Base-by-base conservation (phyloP, 2,329 filamentous ascomycete genomes). In the Lachnum nothofagi region DNA sequence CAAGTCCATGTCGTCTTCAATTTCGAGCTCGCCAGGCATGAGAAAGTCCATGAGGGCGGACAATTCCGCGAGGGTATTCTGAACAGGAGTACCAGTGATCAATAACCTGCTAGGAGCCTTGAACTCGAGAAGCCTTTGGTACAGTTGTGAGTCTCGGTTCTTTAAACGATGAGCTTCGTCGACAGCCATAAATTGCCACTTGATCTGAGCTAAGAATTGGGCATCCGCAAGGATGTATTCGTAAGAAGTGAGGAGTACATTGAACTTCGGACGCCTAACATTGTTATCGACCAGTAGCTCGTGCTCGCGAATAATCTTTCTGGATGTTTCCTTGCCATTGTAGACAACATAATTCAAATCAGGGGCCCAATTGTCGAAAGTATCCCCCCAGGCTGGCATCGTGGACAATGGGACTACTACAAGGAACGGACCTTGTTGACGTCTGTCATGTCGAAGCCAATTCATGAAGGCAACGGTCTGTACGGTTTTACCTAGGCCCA, bases 271-370 rank as follows among this genome's bases (percentile, higher is more conserved):
- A 66, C 90, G 91, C 67, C 85, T 88, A 2, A 86, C 78, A 61
- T 95, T 95, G 27, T 86, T 86, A 64, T 94, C 88, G 5, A 89
- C 77, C 49, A 96, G 79, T 37, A 98, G 75, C 67, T 98, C 93
- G 61, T 95, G 85, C 39, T 97, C 88, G 31, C 86, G 83, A 54
- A 98, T 95, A 59, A 90, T 91, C 56, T 77, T 85, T 38, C 94
- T 87, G 25, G 93, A 85, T 27, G 85, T 80, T 65, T 93, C 86
- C 46, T 90, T 91, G 43, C 94, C 93, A 44, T 91, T 88, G 68
- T 98, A 98, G 45, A 96, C 88, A 49, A 98, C 88, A 67, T 96
- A 97, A 68, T 98, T 97, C 54, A 97, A 71, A 64, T 97, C 91
- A 0, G 93, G 93, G 2, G 93, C 84, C 93, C 93, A 98, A 56